A percentile compares a stretch with the other conserved stretches of the same genome.
phyloP scores from a whole-genome alignment of 805 yeast species.

The Cephaloascus albidus region DNA sequence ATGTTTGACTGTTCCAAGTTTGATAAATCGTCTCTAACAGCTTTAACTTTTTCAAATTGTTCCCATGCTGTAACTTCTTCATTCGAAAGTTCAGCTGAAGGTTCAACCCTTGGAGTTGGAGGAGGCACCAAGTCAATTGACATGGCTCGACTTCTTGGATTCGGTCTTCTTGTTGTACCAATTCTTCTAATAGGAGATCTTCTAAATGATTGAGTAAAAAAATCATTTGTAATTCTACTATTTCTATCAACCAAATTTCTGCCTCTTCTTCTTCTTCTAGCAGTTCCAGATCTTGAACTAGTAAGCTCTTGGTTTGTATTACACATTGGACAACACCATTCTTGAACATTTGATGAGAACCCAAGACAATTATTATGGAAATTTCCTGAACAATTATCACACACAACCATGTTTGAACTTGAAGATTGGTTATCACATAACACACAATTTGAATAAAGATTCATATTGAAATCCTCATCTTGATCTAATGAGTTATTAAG shows the following conservation, averaged over 20 bases:
- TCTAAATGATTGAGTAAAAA: conserved; percentile 4
- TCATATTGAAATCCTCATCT: background rate
- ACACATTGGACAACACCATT: conserved; percentile 46
- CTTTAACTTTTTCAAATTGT: background rate
- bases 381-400: conserved; percentile 24
- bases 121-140: background rate
- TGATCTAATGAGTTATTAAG: conserved; percentile 1
- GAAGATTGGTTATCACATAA: background rate
- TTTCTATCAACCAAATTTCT: conserved; percentile 3
- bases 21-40: background rate
- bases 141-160: background rate
- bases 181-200: conserved; percentile 1
- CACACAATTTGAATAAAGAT: background rate
- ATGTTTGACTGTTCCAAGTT: background rate
- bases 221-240: conserved; percentile 1
- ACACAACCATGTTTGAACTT: conserved; percentile 9
- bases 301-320: conserved; percentile 27
- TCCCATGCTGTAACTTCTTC: background rate
- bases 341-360: conserved; percentile 6
- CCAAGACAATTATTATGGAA: conserved; percentile 35
- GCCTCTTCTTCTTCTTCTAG: conserved; percentile 2
- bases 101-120: background rate
- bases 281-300: background rate
- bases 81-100: background rate
- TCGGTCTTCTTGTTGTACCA: background rate